Percentiles rank a stretch among this genome's conserved stretches.
Evolutionary conservation across 78 protist species (phyloP).

Genomic region (Dictyostelium citrinum): DNA sequence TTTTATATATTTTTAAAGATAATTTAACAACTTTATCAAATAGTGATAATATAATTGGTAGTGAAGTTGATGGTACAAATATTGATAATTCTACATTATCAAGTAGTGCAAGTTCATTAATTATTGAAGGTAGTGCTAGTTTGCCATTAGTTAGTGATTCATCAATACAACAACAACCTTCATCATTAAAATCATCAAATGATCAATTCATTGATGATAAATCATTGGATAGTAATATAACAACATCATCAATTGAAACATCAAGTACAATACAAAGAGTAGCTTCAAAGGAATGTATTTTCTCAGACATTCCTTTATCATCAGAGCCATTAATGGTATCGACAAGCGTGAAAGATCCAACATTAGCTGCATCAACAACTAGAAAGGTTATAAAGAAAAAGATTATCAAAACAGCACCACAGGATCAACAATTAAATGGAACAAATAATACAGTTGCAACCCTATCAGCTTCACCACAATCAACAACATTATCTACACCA

Average conservation of each 20-base stretch:
- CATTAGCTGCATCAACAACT: neutral
- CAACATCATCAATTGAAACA: neutral
- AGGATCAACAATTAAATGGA: neutral
- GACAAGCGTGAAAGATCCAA: neutral
- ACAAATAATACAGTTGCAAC: neutral
- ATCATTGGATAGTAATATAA: neutral
- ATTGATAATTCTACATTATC: conserved; percentile 2
- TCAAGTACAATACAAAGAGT: neutral
- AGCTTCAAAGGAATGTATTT: conserved; percentile 35
- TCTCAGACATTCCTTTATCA: conserved; percentile 52
- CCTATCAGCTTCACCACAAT: neutral
- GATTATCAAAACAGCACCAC: neutral
- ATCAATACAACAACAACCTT: neutral
- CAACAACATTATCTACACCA: neutral
- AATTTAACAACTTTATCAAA: neutral
- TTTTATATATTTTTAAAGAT: neutral
- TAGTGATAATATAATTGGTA: neutral
- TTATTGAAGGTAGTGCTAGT: neutral
- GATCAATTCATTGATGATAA: neutral
- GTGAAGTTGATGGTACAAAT: neutral
- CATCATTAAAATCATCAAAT: conserved; percentile 7
- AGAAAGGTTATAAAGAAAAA: conserved; percentile 33
- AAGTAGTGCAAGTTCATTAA: conserved; percentile 44
- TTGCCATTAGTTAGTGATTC: neutral
- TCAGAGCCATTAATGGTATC: conserved; percentile 34